A percentile compares a stretch with the other conserved stretches of the same genome.
Evolutionary conservation across 768 basidiomycete genomes (phyloP).

Genomic region (Leucocoprinus leucothites): DNA sequence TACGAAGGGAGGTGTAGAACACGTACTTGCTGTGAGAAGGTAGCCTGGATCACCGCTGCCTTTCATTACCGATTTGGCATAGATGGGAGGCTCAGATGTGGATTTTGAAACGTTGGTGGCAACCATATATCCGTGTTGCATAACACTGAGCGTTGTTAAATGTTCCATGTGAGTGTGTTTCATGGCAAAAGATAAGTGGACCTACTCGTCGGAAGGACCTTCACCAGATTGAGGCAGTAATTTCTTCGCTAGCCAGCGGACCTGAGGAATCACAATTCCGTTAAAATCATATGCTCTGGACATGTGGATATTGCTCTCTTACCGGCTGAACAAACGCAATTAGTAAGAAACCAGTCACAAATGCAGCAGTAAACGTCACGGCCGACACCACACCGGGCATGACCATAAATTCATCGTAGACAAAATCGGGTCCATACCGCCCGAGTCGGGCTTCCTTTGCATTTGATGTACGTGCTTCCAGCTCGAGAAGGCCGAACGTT

Average conservation of each 20-base stretch:
- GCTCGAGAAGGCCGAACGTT: conserved; percentile 42
- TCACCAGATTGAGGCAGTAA: conserved; percentile 51
- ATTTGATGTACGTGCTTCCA: conserved; percentile 22
- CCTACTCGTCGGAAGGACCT: conserved; percentile 66
- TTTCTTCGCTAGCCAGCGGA: conserved; percentile 53
- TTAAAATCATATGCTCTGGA: background rate
- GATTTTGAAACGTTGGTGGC: conserved; percentile 72
- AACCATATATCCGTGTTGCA: conserved; percentile 58
- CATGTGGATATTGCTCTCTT: conserved; percentile 15
- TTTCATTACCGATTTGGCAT: conserved; percentile 59
- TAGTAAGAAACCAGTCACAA: conserved; percentile 25
- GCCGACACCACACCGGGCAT: conserved; percentile 39
- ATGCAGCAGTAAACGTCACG: conserved; percentile 23
- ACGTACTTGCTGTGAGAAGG: conserved; percentile 50
- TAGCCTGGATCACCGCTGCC: conserved; percentile 82
- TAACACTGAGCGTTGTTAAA: conserved; percentile 33
- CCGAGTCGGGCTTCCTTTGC: conserved; percentile 20
- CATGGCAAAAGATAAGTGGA: conserved; percentile 6
- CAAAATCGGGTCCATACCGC: conserved; percentile 69
- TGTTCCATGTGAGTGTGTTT: background rate
- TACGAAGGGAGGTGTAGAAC: background rate
- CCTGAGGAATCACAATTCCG: conserved; percentile 32
- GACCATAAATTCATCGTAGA: conserved; percentile 68
- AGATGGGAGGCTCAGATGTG: conserved; percentile 37
- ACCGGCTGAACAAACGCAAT: conserved; percentile 39